Evolutionary conservation across 805 yeast genomes (phyloP).

Genomic region (Candida boleticola): DNA sequence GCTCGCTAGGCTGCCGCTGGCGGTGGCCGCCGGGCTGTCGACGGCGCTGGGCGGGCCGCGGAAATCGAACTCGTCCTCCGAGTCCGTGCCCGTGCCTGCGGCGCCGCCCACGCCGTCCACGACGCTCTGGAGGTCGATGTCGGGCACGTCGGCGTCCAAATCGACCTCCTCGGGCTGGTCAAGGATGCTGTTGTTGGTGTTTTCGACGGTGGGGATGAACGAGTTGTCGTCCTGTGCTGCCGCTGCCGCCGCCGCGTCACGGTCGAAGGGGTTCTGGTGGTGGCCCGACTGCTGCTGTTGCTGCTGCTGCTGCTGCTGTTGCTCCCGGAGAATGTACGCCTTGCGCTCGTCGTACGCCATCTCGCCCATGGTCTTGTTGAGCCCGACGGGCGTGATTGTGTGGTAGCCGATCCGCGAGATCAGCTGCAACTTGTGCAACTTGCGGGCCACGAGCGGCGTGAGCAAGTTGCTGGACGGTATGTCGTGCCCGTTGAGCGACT

Average conservation of each 20-base stretch:
- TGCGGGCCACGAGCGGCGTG: constrained; percentile 20
- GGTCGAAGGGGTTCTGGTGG: constrained; percentile 6
- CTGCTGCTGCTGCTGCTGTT: constrained; percentile 1
- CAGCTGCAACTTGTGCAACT: constrained; percentile 20
- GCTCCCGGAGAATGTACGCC: not conserved
- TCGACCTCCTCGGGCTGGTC: constrained; percentile 23
- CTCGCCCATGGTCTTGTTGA: constrained; percentile 40
- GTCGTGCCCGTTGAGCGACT: constrained; percentile 8
- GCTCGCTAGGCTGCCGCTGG: not conserved
- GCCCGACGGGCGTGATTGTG: constrained; percentile 37
- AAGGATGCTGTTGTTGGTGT: constrained; percentile 12
- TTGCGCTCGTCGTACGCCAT: constrained; percentile 22
- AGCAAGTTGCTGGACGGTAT: constrained; percentile 2
- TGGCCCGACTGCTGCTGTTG: not conserved
- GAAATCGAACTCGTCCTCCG: constrained; percentile 18
- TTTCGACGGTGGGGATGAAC: constrained; percentile 22
- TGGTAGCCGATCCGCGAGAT: constrained; percentile 34
- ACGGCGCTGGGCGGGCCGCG: constrained; percentile 6
- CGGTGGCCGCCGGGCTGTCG: constrained; percentile 8
- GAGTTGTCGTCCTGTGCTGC: constrained; percentile 17
- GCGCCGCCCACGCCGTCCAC: constrained; percentile 8
- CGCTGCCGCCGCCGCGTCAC: constrained; percentile 9
- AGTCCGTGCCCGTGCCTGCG: constrained; percentile 19
- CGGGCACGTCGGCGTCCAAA: constrained; percentile 47
- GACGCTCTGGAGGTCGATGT: constrained; percentile 18